Base-by-base conservation (phyloP, 495 filamentous ascomycete genomes). In the Lophiostoma macrostomum region DNA sequence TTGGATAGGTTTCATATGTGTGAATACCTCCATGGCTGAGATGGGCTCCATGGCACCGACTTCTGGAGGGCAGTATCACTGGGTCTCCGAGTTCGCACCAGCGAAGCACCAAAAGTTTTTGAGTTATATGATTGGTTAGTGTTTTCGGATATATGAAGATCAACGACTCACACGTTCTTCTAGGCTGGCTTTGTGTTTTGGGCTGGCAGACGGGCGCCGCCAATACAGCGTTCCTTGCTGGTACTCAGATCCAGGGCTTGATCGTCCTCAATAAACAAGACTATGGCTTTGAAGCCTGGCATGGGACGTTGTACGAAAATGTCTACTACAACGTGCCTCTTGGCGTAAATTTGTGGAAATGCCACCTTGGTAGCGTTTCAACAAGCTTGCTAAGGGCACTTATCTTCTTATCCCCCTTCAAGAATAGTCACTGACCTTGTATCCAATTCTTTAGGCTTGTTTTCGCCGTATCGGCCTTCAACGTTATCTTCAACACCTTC, bases 121-220 rank as follows among this genome's bases (percentile, higher is more conserved):
- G n/a, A 67, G 64, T 50, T 69, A 68, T 34, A 46, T 65, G 11
- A 56, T 67, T 34, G 52, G 46, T 50, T 8, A 11, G 34, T 37
- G 6, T 14, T 5, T 14, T 18, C 20, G 20, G 5, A 7, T 5
- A 37, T 37, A 37, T 6, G 5, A 14, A 14, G n/a, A 18, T 14
- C n/a, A 6, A 14, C 6, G n/a, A 37, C 34, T 37, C 34, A 37
- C 34, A 8, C 29, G n/a, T 5, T 37, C 34, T 14, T 6, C 5
- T 6, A 76, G 77, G 77, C n/a, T 85, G 81, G 82, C 69, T 85
- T 12, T 76, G 71, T 32, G 74, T 77, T 5, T 74, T 76, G 24
- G 81, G 78, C 5, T 84, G 82, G 81, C 77, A 82, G 62, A 74
- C 76, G 16, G 69, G 74, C 2, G 74, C 76, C n/a, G 76, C 80